phyloP scores from a whole-genome alignment of 148 eudicot species.

The Chenopodium album region DNA sequence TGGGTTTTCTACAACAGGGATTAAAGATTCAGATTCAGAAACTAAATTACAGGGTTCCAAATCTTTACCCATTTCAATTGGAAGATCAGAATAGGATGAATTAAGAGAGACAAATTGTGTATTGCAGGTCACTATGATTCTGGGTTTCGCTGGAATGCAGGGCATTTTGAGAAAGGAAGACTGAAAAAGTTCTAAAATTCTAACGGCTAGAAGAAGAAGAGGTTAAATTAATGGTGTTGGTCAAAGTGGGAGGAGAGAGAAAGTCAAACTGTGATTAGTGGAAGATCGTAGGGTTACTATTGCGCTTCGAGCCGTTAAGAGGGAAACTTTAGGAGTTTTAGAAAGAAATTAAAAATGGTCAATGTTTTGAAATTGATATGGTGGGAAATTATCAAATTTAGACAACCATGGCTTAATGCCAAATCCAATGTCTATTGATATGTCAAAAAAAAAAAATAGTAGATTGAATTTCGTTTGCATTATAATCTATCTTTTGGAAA shows the following conservation, averaged over 20 bases:
- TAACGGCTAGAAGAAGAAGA: slow-evolving; percentile 38
- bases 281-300: slow-evolving; percentile 1
- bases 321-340: too few relatives aligned
- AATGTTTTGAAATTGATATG: slow-evolving; percentile 29
- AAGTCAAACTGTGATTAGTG: background rate
- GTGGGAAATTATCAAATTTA: slow-evolving; percentile 25
- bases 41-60: too few relatives aligned
- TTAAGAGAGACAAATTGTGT: slow-evolving; percentile 17
- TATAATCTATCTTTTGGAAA: too few relatives aligned
- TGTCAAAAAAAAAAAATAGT: too few relatives aligned
- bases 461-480: too few relatives aligned
- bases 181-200: background rate
- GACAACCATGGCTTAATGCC: background rate
- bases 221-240: background rate
- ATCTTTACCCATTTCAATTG: slow-evolving; percentile 5
- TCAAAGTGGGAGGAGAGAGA: background rate
- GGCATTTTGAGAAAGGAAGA: background rate
- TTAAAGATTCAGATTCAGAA: background rate
- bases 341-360: slow-evolving; percentile 9
- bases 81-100: slow-evolving; percentile 10
- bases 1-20: background rate
- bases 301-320: background rate
- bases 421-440: too few relatives aligned
- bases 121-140: background rate
- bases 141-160: slow-evolving; percentile 9